These are phyloP conservation scores for Grosmannia huntii DNA, from an alignment of 2,329 filamentous ascomycete genomes.

Conservation along the genomic window DNA sequence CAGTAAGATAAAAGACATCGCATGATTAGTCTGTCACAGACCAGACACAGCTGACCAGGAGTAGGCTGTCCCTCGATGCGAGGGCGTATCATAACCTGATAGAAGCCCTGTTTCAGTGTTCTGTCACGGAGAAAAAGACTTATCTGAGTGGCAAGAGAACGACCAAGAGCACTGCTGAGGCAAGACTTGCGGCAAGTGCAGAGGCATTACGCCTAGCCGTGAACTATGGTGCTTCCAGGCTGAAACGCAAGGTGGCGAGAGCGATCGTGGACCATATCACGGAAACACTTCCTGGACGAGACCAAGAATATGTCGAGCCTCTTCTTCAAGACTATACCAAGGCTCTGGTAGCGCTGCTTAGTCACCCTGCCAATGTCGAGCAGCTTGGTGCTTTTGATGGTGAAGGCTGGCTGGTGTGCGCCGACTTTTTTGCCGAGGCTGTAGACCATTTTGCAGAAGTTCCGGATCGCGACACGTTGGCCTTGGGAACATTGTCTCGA, in stretches of 20 bases:
- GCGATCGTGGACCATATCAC: slow-evolving; percentile 71
- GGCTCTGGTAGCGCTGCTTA: slow-evolving; percentile 56
- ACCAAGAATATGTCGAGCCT: slow-evolving; percentile 51
- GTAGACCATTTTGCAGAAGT: slow-evolving; percentile 40
- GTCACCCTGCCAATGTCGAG: slow-evolving; percentile 66
- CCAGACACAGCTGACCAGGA: neutral
- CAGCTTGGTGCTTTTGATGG: slow-evolving; percentile 47
- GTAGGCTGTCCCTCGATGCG: slow-evolving; percentile 42
- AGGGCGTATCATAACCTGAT: slow-evolving; percentile 72
- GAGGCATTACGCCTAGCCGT: slow-evolving; percentile 60
- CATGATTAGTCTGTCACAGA: neutral
- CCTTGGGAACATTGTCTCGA: slow-evolving; percentile 18
- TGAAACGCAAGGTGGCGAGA: slow-evolving; percentile 67
- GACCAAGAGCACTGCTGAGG: slow-evolving; percentile 32
- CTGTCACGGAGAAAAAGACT: slow-evolving; percentile 51
- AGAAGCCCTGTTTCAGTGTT: slow-evolving; percentile 64
- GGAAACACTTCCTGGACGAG: slow-evolving; percentile 52
- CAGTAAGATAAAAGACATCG: slow-evolving; percentile 4
- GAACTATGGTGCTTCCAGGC: slow-evolving; percentile 50
- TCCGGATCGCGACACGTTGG: slow-evolving; percentile 21
- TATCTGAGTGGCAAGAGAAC: slow-evolving; percentile 41
- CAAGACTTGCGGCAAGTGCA: slow-evolving; percentile 55
- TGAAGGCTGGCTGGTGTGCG: slow-evolving; percentile 54
- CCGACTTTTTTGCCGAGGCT: slow-evolving; percentile 58
- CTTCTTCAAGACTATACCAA: slow-evolving; percentile 70